phyloP scores from a whole-genome alignment of 257 asterid genomes.

The Scutellaria galericulata region DNA sequence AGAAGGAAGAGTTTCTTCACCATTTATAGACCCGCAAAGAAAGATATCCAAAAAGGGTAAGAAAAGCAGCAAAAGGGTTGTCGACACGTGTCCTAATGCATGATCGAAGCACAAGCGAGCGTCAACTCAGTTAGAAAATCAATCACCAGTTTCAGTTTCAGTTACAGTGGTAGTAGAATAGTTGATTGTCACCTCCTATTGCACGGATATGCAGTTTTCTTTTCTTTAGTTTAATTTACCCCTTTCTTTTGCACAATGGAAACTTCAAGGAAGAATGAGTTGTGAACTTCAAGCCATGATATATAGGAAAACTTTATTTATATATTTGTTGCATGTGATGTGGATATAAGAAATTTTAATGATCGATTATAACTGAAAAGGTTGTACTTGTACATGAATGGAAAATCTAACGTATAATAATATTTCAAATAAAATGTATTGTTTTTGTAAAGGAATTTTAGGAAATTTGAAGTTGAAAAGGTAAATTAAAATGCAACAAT shows the following conservation, averaged over 20 bases:
- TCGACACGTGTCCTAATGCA: slow-evolving; percentile 41
- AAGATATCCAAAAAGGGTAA: slow-evolving; percentile 30
- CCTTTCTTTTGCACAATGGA: slow-evolving; percentile 25
- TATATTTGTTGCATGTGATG: too few relatives aligned
- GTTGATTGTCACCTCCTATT: slow-evolving; percentile 31
- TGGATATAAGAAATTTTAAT: too few relatives aligned
- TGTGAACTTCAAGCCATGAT: too few relatives aligned
- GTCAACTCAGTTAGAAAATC: slow-evolving; percentile 43
- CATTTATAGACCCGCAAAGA: too few relatives aligned
- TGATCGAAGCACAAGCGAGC: slow-evolving; percentile 37
- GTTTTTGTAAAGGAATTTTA: too few relatives aligned
- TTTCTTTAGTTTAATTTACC: not conserved
- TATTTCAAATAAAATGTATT: too few relatives aligned
- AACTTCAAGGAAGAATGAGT: not conserved
- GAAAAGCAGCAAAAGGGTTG: slow-evolving; percentile 28
- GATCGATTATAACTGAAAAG: too few relatives aligned
- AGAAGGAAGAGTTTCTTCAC: not conserved
- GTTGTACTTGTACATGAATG: too few relatives aligned
- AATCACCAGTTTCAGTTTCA: slow-evolving; percentile 21
- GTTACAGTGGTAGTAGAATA: slow-evolving; percentile 24
- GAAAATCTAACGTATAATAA: too few relatives aligned
- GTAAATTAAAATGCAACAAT: too few relatives aligned
- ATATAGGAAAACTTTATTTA: too few relatives aligned
- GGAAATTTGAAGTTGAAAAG: too few relatives aligned
- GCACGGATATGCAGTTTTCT: slow-evolving; percentile 18